Percentiles rank a stretch among this genome's conserved stretches.
These are phyloP conservation scores for Psilocybe subaeruginosa DNA, from an alignment of 768 basidiomycete genomes.

Conservation along the genomic window DNA sequence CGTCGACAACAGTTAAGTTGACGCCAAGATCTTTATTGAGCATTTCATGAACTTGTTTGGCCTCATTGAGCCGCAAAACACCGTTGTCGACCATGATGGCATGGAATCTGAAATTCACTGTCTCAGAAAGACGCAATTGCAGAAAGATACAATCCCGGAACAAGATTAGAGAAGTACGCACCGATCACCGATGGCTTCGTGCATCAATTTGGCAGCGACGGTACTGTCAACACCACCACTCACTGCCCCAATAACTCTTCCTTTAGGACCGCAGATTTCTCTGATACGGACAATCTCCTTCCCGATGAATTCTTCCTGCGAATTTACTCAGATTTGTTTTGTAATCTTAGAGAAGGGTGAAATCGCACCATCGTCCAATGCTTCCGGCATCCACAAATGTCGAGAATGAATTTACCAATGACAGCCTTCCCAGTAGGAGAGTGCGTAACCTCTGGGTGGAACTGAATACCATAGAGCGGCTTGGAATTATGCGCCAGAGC, in stretches of 20 bases:
- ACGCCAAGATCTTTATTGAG: conserved; percentile 92
- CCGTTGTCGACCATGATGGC: conserved; percentile 99
- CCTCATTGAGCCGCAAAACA: conserved; percentile 91
- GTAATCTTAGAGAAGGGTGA: conserved; percentile 7
- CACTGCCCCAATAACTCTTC: conserved; percentile 97
- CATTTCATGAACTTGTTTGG: conserved; percentile 89
- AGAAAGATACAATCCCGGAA: background rate
- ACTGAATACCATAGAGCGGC: conserved; percentile 95
- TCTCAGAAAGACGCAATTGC: background rate
- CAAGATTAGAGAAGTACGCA: conserved; percentile 28
- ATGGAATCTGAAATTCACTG: conserved; percentile 70
- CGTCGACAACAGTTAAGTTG: conserved; percentile 94
- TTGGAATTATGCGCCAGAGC: conserved; percentile 91
- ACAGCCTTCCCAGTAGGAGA: conserved; percentile 88
- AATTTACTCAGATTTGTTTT: conserved; percentile 3
- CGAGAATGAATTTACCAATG: conserved; percentile 80
- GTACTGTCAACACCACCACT: conserved; percentile 98
- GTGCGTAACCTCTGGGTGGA: conserved; percentile 98
- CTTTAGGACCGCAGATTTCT: conserved; percentile 91
- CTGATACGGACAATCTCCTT: conserved; percentile 95
- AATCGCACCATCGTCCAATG: conserved; percentile 91
- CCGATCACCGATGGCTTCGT: conserved; percentile 98
- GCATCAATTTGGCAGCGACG: conserved; percentile 99
- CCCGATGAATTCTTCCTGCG: conserved; percentile 93
- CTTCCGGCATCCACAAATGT: conserved; percentile 78